A percentile compares a stretch with the other conserved stretches of the same genome.
Conservation (phyloP, 352 stramenopile species). For the Phytophthora colocasiae region DNA sequence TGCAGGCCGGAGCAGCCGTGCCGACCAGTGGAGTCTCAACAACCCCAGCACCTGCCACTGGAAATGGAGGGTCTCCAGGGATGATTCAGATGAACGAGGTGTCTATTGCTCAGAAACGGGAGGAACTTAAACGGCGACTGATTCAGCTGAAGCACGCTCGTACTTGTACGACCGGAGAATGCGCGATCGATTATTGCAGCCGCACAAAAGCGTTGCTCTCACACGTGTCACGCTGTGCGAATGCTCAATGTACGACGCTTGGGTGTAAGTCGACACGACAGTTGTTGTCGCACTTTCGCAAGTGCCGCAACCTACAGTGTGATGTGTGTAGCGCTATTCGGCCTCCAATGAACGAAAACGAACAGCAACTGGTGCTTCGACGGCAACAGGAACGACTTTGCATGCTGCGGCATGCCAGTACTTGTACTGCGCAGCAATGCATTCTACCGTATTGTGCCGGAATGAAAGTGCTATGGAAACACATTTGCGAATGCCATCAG, state of each 20-base stretch:
- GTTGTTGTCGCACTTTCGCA: conserved; percentile 88
- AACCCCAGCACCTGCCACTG: conserved; percentile 23
- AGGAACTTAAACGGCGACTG: conserved; percentile 84
- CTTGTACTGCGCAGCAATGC: conserved; percentile 69
- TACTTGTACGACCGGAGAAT: conserved; percentile 80
- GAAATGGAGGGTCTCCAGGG: conserved; percentile 36
- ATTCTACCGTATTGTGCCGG: conserved; percentile 85
- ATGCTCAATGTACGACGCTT: conserved; percentile 87
- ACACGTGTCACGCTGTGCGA: conserved; percentile 85
- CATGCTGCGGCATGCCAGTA: conserved; percentile 89
- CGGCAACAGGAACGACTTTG: conserved; percentile 87
- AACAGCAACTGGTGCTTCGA: conserved; percentile 86
- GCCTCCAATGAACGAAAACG: conserved; percentile 88
- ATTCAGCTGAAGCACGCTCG: conserved; percentile 90
- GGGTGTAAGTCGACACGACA: conserved; percentile 90
- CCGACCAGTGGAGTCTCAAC: conserved; percentile 36
- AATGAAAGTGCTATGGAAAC: conserved; percentile 92
- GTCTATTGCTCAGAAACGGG: conserved; percentile 84
- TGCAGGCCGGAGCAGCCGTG: conserved; percentile 24
- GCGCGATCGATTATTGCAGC: conserved; percentile 81
- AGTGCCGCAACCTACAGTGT: conserved; percentile 88
- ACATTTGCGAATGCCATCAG: conserved; percentile 92
- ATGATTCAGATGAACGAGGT: conserved; percentile 83
- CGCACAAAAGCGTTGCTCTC: conserved; percentile 82
- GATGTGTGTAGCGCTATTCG: conserved; percentile 90